Conservation (phyloP, 805 yeast genomes). For the Candida xiaguanensis region DNA sequence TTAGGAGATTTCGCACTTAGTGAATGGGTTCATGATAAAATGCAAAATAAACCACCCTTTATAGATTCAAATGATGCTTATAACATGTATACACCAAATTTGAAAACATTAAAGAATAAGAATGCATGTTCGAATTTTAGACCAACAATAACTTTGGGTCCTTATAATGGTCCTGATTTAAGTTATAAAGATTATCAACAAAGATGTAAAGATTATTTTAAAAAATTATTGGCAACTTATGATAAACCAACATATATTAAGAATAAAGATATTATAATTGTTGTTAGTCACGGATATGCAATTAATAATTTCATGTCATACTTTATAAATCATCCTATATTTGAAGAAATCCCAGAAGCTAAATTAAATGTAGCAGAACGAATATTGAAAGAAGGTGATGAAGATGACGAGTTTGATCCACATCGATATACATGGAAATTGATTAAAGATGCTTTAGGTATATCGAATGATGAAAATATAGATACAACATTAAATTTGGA, state of each 20-base stretch:
- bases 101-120: conserved; percentile 31
- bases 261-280: conserved; percentile 33
- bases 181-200: conserved; percentile 37
- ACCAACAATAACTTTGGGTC: conserved; percentile 41
- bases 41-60: conserved; percentile 41
- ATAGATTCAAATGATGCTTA: conserved; percentile 42
- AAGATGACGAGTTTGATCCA: conserved; percentile 13
- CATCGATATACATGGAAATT: conserved; percentile 28
- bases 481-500: conserved; percentile 35
- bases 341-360: conserved; percentile 42
- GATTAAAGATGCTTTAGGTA: conserved; percentile 28
- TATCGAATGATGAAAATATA: conserved; percentile 23
- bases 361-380: conserved; percentile 30
- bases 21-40: conserved; percentile 44
- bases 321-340: conserved; percentile 41
- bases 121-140: conserved; percentile 35
- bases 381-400: conserved; percentile 11
- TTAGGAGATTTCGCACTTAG: conserved; percentile 43
- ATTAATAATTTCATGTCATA: conserved; percentile 36
- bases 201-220: conserved; percentile 36
- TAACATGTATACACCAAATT: conserved; percentile 43
- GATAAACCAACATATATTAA: conserved; percentile 30
- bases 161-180: conserved; percentile 39
- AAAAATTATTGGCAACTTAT: conserved; percentile 40
- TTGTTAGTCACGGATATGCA: conserved; percentile 41